A percentile compares a stretch with the other conserved stretches of the same genome.
Conservation (phyloP, 2,329 filamentous ascomycete species). For the Xylaria sp. region DNA sequence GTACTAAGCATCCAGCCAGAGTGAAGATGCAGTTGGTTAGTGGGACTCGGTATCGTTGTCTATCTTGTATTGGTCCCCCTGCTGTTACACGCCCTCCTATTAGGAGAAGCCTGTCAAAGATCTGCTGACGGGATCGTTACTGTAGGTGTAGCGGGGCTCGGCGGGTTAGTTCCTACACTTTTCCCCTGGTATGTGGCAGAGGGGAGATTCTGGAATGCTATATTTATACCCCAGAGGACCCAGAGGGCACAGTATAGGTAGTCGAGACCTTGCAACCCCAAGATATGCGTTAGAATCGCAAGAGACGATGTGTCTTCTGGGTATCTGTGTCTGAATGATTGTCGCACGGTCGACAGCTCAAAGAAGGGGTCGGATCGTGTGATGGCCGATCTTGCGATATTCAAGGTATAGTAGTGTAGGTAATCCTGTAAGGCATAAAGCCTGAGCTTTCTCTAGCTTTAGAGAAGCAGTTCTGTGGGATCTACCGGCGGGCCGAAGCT, state of each 20-base stretch:
- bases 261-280: constrained; percentile 2
- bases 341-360: constrained; percentile 17
- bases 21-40: constrained; percentile 42
- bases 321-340: constrained; percentile 8
- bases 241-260: background rate
- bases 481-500: constrained; percentile 29
- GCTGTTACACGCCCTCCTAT: constrained; percentile 45
- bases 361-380: constrained; percentile 21
- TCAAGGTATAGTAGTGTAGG: constrained; percentile 7
- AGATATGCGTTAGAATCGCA: constrained; percentile 2
- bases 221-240: constrained; percentile 1
- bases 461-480: constrained; percentile 30
- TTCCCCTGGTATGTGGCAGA: constrained; percentile 14
- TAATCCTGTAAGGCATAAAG: constrained; percentile 24
- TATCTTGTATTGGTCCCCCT: constrained; percentile 43
- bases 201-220: constrained; percentile 15
- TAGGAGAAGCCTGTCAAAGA: constrained; percentile 45
- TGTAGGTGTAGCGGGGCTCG: constrained; percentile 49
- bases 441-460: constrained; percentile 3
- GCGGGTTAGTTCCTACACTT: constrained; percentile 36
- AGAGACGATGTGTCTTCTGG: constrained; percentile 4
- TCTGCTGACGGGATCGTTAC: constrained; percentile 50
- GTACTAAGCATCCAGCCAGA: constrained; percentile 41
- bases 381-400: constrained; percentile 21
- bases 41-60: constrained; percentile 43